These are phyloP conservation scores for Borovskyia barvae DNA, from an alignment of 208 protist genomes.

Conservation along the genomic window DNA sequence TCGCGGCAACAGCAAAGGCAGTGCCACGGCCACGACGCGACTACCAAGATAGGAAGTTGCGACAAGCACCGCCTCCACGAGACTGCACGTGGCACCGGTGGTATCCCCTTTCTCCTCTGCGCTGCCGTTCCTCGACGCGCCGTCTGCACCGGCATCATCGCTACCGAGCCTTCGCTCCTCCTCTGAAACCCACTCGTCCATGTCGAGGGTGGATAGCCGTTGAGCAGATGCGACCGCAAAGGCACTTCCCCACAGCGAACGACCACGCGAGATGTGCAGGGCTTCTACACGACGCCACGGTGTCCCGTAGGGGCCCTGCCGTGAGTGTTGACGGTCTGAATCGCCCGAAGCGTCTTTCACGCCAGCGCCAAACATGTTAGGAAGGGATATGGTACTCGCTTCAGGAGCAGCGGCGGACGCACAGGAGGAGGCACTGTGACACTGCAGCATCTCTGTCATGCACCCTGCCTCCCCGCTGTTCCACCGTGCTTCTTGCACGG, in stretches of 20 bases:
- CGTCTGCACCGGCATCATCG: neutral
- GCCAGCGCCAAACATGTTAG: no score
- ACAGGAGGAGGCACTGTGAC: neutral
- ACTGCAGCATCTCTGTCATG: slow-evolving; percentile 17
- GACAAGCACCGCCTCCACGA: slow-evolving; percentile 21
- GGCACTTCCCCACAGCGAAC: slow-evolving; percentile 10
- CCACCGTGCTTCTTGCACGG: slow-evolving; percentile 3
- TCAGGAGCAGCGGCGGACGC: no score
- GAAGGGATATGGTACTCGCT: no score
- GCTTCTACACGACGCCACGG: neutral
- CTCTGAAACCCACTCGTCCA: no score
- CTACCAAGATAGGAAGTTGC: slow-evolving; percentile 16
- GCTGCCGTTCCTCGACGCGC: no score
- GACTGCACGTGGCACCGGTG: slow-evolving; percentile 3
- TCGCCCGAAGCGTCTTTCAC: neutral
- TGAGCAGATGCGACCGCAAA: neutral
- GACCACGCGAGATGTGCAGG: neutral
- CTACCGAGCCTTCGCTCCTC: neutral
- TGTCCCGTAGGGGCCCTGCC: neutral
- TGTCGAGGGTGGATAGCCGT: neutral
- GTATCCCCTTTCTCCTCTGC: neutral
- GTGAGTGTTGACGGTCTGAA: neutral
- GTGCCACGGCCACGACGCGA: slow-evolving; percentile 5
- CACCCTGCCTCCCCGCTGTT: neutral
- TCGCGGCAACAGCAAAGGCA: neutral